These are phyloP conservation scores for Gracilariopsis chorda DNA, from an alignment of 23 red algal species.

Conservation along the genomic window DNA sequence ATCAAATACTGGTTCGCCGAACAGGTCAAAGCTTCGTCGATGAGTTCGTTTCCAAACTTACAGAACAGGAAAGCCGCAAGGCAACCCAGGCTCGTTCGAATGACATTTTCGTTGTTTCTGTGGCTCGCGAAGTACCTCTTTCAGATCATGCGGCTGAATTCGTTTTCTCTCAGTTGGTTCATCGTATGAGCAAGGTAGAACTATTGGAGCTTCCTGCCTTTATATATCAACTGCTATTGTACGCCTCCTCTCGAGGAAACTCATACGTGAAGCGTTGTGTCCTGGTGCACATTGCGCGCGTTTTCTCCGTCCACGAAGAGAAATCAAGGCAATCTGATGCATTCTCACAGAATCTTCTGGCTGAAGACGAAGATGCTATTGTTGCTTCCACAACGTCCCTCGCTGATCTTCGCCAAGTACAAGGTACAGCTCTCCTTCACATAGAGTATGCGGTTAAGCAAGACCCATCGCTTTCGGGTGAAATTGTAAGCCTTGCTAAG, in stretches of 20 bases:
- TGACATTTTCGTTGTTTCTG: constrained; percentile 57
- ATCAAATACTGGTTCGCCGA: constrained; percentile 21
- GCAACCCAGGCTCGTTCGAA: constrained; percentile 19
- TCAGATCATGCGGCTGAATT: constrained; percentile 9
- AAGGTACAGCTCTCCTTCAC: constrained; percentile 59
- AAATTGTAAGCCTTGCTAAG: constrained; percentile 42
- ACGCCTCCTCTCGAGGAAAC: constrained; percentile 43
- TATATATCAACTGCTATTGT: constrained; percentile 54
- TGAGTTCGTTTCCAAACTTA: constrained; percentile 49
- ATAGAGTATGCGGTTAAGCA: constrained; percentile 60
- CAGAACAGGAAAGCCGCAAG: neutral
- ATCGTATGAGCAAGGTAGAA: constrained; percentile 31
- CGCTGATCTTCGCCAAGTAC: constrained; percentile 53
- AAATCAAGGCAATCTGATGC: constrained; percentile 11
- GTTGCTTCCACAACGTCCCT: neutral
- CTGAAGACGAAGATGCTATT: constrained; percentile 65
- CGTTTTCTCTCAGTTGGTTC: constrained; percentile 8
- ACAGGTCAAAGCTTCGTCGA: constrained; percentile 70
- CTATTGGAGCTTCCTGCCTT: constrained; percentile 47
- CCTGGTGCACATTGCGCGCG: constrained; percentile 18
- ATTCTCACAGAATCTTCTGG: constrained; percentile 39
- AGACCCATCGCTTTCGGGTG: constrained; percentile 40
- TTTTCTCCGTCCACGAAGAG: constrained; percentile 41
- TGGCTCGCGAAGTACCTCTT: constrained; percentile 46
- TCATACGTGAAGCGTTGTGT: constrained; percentile 31